A percentile compares a stretch with the other conserved stretches of the same genome.
phyloP scores from a whole-genome alignment of 2,329 filamentous ascomycete genomes.

The Penicillium sp. region DNA sequence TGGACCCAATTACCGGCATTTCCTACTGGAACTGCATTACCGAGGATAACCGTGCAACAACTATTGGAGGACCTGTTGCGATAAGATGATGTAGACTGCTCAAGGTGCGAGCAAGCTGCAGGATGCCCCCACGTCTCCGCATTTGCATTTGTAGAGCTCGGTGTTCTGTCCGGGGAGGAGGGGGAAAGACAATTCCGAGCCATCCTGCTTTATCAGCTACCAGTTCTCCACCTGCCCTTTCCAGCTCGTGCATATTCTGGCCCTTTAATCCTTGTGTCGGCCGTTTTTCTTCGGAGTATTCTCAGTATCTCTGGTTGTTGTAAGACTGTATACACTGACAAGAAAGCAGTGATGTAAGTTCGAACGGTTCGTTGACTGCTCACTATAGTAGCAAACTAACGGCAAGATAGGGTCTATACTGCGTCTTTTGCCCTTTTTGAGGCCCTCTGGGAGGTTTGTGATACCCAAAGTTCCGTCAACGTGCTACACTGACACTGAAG shows the following conservation, averaged over 20 bases:
- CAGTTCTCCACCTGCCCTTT: background rate
- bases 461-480: background rate
- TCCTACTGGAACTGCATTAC: background rate
- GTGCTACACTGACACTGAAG: conserved; percentile 9
- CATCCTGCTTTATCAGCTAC: conserved; percentile 19
- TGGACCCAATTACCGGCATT: background rate
- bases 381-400: background rate
- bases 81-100: background rate
- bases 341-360: conserved; percentile 14
- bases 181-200: conserved; percentile 11
- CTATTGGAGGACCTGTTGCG: background rate
- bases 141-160: conserved; percentile 15
- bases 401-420: conserved; percentile 59
- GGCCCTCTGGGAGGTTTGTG: conserved; percentile 74
- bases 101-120: background rate
- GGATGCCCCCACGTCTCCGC: conserved; percentile 25
- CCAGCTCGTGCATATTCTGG: background rate
- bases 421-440: conserved; percentile 84
- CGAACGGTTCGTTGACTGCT: background rate
- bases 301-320: background rate
- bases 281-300: background rate
- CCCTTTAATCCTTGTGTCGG: background rate
- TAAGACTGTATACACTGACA: background rate
- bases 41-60: background rate
- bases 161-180: conserved; percentile 24